Evolutionary conservation across 78 protist species (phyloP).

Genomic region (Dictyostelium capitatum): DNA sequence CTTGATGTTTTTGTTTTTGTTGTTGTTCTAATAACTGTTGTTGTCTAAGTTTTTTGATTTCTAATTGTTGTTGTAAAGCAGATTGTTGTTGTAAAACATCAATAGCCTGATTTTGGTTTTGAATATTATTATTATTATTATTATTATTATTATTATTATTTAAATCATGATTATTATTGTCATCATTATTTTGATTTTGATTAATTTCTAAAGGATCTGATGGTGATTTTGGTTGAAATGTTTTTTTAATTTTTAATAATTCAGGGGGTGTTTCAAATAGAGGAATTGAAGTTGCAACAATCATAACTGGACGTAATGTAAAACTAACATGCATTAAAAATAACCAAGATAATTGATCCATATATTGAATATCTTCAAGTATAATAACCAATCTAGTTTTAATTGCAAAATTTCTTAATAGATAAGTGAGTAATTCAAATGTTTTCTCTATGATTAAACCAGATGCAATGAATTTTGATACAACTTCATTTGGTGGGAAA

Average conservation of each 20-base stretch:
- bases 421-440: slow-evolving; percentile 37
- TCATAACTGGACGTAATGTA: slow-evolving; percentile 40
- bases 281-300: slow-evolving; percentile 28
- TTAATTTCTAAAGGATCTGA: too few species aligned
- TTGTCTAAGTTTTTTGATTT: neutral
- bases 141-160: neutral
- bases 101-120: neutral
- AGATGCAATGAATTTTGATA: neutral
- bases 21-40: neutral
- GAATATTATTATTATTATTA: neutral
- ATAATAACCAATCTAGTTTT: slow-evolving; percentile 21
- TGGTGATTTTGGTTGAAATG: slow-evolving; percentile 5
- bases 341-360: slow-evolving; percentile 48
- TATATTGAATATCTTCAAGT: slow-evolving; percentile 57
- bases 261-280: slow-evolving; percentile 22
- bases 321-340: slow-evolving; percentile 21
- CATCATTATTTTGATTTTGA: neutral
- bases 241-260: slow-evolving; percentile 19
- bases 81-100: neutral
- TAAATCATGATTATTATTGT: neutral
- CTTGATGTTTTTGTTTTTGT: neutral
- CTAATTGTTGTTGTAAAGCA: neutral
- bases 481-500: slow-evolving; percentile 55
- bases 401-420: neutral
- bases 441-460: slow-evolving; percentile 42